A percentile compares a stretch with the other conserved stretches of the same genome.
These are phyloP conservation scores for Starmerella ratchasimensis DNA, from an alignment of 805 yeast genomes.

Conservation along the genomic window DNA sequence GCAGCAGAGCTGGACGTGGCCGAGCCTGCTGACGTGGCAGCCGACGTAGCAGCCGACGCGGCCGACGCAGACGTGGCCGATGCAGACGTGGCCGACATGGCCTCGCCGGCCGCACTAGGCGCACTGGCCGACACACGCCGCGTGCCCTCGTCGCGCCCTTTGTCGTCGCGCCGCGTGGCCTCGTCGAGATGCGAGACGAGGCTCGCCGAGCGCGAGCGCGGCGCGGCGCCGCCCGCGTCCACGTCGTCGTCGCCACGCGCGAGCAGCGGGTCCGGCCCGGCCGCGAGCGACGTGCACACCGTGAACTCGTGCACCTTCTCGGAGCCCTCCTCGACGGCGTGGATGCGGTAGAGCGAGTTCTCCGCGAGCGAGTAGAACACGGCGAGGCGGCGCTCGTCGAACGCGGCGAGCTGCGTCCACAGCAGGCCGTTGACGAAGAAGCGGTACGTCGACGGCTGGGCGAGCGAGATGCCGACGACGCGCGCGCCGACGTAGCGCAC, in stretches of 20 bases:
- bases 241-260: not conserved
- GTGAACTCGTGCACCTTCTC: not conserved
- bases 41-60: too few species aligned
- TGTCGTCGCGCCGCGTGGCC: not conserved
- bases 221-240: not conserved
- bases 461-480: constrained; percentile 3
- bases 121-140: too few species aligned
- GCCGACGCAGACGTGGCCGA: too few species aligned
- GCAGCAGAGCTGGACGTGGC: too few species aligned
- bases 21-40: too few species aligned
- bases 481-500: constrained; percentile 6
- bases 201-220: not conserved
- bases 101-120: too few species aligned
- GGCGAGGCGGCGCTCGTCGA: constrained; percentile 4
- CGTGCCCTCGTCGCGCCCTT: too few species aligned
- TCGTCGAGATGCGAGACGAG: not conserved
- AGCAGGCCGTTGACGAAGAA: constrained; percentile 4
- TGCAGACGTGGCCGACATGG: too few species aligned
- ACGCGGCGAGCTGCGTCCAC: constrained; percentile 10
- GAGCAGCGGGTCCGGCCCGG: not conserved
- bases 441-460: not conserved
- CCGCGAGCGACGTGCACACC: constrained; percentile 5
- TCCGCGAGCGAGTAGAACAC: constrained; percentile 7
- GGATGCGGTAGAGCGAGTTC: constrained; percentile 4
- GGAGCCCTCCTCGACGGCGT: not conserved